Conservation (phyloP, 202 grass and related monocot species). For the Bolboschoenoplectus hybrid region DNA sequence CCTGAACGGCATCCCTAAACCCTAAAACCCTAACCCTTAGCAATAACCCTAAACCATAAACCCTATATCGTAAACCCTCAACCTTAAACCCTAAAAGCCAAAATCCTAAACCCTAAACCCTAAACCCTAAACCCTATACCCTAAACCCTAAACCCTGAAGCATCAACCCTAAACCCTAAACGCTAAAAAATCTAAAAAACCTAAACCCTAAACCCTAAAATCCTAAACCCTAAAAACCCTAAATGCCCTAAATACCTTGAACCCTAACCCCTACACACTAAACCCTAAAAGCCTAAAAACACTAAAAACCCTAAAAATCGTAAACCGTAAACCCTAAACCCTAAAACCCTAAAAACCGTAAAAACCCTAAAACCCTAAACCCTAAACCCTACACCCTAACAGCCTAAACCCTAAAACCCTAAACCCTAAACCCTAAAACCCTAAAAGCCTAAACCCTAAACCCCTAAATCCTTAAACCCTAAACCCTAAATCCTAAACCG, state of each 20-base stretch:
- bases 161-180: constrained; percentile 24
- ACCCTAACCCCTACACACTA: constrained; percentile 38
- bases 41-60: background rate
- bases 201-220: background rate
- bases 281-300: constrained; percentile 45
- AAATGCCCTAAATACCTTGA: background rate
- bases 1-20: background rate
- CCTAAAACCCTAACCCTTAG: background rate
- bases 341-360: background rate
- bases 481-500: background rate
- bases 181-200: constrained; percentile 37
- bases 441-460: constrained; percentile 39
- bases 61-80: background rate
- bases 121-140: background rate
- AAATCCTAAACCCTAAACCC: background rate
- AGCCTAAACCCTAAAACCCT: background rate
- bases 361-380: constrained; percentile 28
- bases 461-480: background rate
- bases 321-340: constrained; percentile 22
- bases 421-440: constrained; percentile 42
- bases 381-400: background rate
- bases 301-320: constrained; percentile 44
- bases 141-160: constrained; percentile 23
- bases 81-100: background rate
- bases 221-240: background rate